Base-by-base conservation (phyloP, 2,329 filamentous ascomycete genomes). In the Gaeumannomyces tritici region DNA sequence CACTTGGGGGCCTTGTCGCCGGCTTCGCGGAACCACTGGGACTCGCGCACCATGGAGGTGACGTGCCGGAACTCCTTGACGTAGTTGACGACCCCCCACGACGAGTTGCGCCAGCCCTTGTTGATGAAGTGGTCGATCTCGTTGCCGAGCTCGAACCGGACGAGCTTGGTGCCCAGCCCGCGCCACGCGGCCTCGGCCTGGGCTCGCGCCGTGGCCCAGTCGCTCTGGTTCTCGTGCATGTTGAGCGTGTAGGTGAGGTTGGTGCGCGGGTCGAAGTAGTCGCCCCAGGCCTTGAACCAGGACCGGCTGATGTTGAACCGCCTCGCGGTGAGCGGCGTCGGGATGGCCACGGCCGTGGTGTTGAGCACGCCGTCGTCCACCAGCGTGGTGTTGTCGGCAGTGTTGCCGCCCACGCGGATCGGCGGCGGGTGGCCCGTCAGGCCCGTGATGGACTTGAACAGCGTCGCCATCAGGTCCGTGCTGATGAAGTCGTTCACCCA, bases 61-160 rank as follows among this genome's bases (percentile, higher is more conserved):
- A 74, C 57, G 65, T 70, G 70, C 29, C 69, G 70, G 65, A 72
- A 73, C 63, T 74, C 72, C 59, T 62, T 59, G 24, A 71, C 65
- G 63, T 74, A 74, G 63, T 61, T 63, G 1, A 28, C 24, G 24
- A 61, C 60, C 5, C 60, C 60, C 60, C 60, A 61, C 15, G 51
- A 56, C 11, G 12, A 12, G 67, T 56, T 67, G 21, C 73, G 69
- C 73, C 72, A 74, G 26, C 65, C 66, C 65, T 74, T 72, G 64
- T 69, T 67, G 61, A 73, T 72, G 67, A 70, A 74, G 57, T 74
- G 72, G 65, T 74, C 73, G 59, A 74, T 69, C 64, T 74, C 73
- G 66, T 74, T 74, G 55, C 73, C 73, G 21, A 74, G 67, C 68
- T 74, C 72, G 59, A 74, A 68, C 61, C 70, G 63, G 5, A 63